phyloP scores from a whole-genome alignment of 768 basidiomycete genomes.

The Suillus brevipes region DNA sequence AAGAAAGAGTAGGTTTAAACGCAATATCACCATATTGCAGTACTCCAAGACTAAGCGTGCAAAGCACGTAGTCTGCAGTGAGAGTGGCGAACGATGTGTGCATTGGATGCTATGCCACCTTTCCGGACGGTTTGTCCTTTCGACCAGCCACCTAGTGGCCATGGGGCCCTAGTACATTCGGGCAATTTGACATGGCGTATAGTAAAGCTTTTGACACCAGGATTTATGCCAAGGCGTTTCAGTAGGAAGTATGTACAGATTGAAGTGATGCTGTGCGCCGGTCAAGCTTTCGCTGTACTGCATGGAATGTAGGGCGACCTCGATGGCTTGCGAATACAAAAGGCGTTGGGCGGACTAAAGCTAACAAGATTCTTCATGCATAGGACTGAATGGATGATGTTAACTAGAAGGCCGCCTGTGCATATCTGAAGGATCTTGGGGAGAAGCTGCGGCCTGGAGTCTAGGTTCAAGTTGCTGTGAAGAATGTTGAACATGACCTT shows the following conservation, averaged over 20 bases:
- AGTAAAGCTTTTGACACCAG: too few species aligned
- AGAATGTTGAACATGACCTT: neutral
- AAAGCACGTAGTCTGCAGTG: conserved; percentile 57
- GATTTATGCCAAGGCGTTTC: too few species aligned
- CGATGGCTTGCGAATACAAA: neutral
- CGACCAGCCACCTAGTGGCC: too few species aligned
- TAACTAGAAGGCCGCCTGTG: neutral
- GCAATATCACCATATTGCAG: conserved; percentile 61
- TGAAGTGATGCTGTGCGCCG: too few species aligned
- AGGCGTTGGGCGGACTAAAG: neutral
- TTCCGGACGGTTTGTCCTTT: too few species aligned
- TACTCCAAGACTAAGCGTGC: conserved; percentile 71
- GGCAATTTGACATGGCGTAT: too few species aligned
- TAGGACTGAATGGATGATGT: neutral
- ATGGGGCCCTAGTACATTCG: too few species aligned
- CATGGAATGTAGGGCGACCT: neutral
- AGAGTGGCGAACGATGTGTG: conserved; percentile 25
- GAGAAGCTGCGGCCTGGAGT: neutral
- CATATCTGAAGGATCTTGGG: too few species aligned
- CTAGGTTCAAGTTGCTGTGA: too few species aligned
- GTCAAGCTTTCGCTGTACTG: too few species aligned
- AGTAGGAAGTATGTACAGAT: too few species aligned
- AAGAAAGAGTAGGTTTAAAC: conserved; percentile 56
- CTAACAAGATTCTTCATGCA: neutral
- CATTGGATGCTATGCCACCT: too few species aligned